A percentile compares a stretch with the other conserved stretches of the same genome.
These are phyloP conservation scores for Saccharomycopsis fermentans DNA, from an alignment of 805 yeast species.

Conservation along the genomic window DNA sequence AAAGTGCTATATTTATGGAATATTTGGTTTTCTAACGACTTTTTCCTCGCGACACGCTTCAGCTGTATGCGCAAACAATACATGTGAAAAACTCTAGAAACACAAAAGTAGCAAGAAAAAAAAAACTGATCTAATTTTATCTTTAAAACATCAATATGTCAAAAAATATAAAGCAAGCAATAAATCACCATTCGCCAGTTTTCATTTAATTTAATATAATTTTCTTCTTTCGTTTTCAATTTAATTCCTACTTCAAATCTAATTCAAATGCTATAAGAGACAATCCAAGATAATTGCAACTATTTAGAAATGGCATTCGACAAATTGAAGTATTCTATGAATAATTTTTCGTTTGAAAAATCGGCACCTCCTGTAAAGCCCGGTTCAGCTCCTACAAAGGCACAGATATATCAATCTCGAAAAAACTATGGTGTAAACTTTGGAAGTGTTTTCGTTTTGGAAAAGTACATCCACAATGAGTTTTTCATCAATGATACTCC, in stretches of 20 bases:
- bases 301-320: neutral
- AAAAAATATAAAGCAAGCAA: too few species aligned
- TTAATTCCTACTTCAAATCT: conserved; percentile 35
- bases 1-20: too few species aligned
- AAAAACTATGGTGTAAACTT: conserved; percentile 75
- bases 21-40: too few species aligned
- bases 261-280: conserved; percentile 61
- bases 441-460: conserved; percentile 73
- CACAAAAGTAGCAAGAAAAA: too few species aligned
- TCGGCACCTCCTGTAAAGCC: conserved; percentile 10
- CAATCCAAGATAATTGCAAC: conserved; percentile 47
- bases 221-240: neutral
- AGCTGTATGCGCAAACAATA: too few species aligned
- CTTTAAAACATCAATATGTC: too few species aligned
- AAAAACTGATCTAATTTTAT: too few species aligned
- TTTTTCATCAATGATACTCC: conserved; percentile 49
- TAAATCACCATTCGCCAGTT: too few species aligned
- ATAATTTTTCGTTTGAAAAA: conserved; percentile 12
- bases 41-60: too few species aligned
- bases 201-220: neutral
- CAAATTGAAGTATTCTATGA: conserved; percentile 5
- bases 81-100: too few species aligned
- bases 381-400: conserved; percentile 26
- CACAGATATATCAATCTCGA: conserved; percentile 48
- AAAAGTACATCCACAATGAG: conserved; percentile 64